Evolutionary conservation across 331 rosid species (phyloP), one percentile per base, ranked within the genome.

Genomic region (Rosa hybrid): DNA sequence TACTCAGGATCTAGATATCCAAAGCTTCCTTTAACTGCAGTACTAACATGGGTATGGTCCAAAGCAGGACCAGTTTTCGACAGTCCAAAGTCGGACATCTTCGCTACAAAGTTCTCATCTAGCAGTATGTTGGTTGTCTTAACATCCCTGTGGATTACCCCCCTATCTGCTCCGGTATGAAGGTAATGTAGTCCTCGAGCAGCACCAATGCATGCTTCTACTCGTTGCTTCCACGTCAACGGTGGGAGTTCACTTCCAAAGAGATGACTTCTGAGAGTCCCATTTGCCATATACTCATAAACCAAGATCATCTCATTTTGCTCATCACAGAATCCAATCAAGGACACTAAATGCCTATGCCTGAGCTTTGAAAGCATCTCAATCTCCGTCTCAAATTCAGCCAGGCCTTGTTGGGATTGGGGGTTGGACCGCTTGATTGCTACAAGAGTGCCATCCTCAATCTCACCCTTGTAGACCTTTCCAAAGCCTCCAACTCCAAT

Each of bases 1-100:
- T 91, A 91, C 80, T 90, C 90, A 34, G 97, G 94, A 42, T 91
- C 94, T 5, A 91, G 86, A 63, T 88, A 91, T 14, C 94, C 94
- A 11, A 89, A 89, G 78, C 87, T 91, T 30, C 92, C 97, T 78
- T 91, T 91, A 20, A 90, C 92, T 21, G 82, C 81, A 57, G 92
- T 90, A 12, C 88, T 87, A 68, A 90, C 92, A 50, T 86, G 92
- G 46, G 91, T 90, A 71, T 85, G 89, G 25, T 88, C 92, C 68
- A 79, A 76, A 72, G 83, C 77, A 20, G 94, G 92, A 16, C 91
- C 90, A 17, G 79, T 86, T 74, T 83, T 88, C 1, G 92, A 91
- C 79, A 91, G 81, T n/a, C 94, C 91, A 62, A 91, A 90, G 49
- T 91, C 97, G 7, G 92, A 73, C 77, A 91, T 78, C 82, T 90